Evolutionary conservation across 2,329 filamentous ascomycete genomes (phyloP).

Genomic region (Ascochyta clinopodiicola): DNA sequence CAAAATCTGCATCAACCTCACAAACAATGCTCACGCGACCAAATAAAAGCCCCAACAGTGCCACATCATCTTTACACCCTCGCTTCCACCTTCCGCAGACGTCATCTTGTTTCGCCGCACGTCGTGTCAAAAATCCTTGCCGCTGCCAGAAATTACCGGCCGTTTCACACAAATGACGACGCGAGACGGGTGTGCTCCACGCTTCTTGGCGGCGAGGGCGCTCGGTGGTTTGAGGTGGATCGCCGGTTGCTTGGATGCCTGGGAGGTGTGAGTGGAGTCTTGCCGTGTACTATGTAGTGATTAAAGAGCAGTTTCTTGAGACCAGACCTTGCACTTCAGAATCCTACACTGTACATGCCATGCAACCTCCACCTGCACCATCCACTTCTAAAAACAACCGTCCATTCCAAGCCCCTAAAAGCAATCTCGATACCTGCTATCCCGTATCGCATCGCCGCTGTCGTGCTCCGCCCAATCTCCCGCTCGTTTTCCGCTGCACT

Average conservation of each 20-base stretch:
- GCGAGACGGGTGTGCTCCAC: neutral
- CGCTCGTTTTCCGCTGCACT: conserved; percentile 15
- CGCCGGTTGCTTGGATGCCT: neutral
- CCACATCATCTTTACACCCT: neutral
- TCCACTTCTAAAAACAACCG: no score
- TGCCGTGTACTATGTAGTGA: neutral
- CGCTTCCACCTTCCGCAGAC: neutral
- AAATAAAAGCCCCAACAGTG: neutral
- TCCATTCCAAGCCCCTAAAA: neutral
- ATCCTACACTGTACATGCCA: no score
- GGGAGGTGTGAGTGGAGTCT: neutral
- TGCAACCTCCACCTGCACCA: no score
- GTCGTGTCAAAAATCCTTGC: conserved; percentile 14
- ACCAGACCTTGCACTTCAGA: no score
- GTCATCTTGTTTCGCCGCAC: conserved; percentile 13
- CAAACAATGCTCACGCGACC: neutral
- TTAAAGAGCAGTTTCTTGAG: no score
- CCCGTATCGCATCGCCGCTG: no score
- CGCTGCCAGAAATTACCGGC: conserved; percentile 24
- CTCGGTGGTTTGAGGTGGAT: conserved; percentile 11
- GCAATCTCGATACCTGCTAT: conserved; percentile 5
- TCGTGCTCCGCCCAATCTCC: conserved; percentile 2
- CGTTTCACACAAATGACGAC: conserved; percentile 35
- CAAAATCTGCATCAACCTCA: neutral
- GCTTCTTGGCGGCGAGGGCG: conserved; percentile 5